A percentile compares a stretch with the other conserved stretches of the same genome.
Evolutionary conservation across 1,284 basidiomycete genomes (phyloP).

Genomic region (Apiotrichum montevideense): DNA sequence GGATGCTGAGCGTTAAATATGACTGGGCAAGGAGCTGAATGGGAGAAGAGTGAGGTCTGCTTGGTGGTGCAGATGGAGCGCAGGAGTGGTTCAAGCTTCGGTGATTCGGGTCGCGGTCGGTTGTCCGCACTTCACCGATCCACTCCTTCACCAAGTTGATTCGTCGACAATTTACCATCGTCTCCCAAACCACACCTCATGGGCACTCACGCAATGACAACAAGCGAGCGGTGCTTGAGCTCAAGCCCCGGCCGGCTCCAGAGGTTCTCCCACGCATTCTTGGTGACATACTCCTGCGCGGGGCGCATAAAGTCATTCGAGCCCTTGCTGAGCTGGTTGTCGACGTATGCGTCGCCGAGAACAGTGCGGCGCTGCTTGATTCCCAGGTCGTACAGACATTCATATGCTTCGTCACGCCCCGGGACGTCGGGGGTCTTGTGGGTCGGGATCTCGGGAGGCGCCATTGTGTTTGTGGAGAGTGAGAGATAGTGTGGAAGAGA

Average conservation of each 20-base stretch:
- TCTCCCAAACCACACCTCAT: background rate
- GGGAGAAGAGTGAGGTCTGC: too few relatives aligned
- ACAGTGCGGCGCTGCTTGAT: conserved; percentile 19
- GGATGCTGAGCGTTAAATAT: conserved; percentile 13
- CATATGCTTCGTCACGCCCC: conserved; percentile 10
- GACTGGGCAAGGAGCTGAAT: background rate
- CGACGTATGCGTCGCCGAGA: conserved; percentile 20
- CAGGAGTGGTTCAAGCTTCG: too few relatives aligned
- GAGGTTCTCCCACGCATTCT: conserved; percentile 17
- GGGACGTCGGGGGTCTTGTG: background rate
- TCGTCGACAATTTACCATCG: background rate
- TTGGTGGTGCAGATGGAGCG: background rate
- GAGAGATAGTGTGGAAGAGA: background rate
- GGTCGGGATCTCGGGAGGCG: background rate
- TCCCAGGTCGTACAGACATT: conserved; percentile 14
- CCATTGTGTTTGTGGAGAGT: background rate
- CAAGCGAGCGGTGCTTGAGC: conserved; percentile 21
- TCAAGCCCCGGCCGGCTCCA: conserved; percentile 18
- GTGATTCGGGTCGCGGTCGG: too few relatives aligned
- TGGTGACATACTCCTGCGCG: conserved; percentile 20
- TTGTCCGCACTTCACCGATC: too few relatives aligned
- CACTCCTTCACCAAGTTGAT: too few relatives aligned
- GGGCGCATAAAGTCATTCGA: conserved; percentile 20
- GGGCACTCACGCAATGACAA: conserved; percentile 18
- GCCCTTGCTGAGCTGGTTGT: conserved; percentile 15